phyloP scores from a whole-genome alignment of 139 green algal species.

The Chlamydomonas schloesseri region DNA sequence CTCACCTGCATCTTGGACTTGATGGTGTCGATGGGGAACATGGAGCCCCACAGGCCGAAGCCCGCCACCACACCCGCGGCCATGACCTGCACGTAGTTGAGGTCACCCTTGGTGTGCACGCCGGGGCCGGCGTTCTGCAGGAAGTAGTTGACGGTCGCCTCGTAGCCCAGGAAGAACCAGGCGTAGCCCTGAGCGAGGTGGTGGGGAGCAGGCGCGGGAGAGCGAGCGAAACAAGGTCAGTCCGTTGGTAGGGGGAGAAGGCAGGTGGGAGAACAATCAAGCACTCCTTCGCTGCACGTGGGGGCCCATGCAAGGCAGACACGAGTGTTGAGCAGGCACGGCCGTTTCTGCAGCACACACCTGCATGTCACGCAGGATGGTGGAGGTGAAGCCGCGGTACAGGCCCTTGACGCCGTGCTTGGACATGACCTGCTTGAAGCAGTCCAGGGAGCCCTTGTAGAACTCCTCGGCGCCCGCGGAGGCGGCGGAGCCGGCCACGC shows the following conservation, averaged over 20 bases:
- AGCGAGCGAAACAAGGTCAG: too few species aligned
- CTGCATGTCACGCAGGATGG: slow-evolving; percentile 60
- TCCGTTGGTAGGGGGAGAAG: neutral
- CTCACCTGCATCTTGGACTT: slow-evolving; percentile 65
- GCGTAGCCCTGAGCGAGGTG: slow-evolving; percentile 52
- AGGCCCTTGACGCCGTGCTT: slow-evolving; percentile 58
- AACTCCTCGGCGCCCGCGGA: slow-evolving; percentile 32
- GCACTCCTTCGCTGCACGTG: too few species aligned
- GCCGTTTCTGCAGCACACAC: neutral
- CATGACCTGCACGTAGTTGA: slow-evolving; percentile 62
- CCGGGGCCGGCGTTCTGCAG: slow-evolving; percentile 50
- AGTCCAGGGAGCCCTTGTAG: slow-evolving; percentile 64
- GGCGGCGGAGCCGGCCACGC: neutral
- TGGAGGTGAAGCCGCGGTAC: slow-evolving; percentile 59
- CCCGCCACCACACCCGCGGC: slow-evolving; percentile 53
- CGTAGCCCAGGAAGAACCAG: slow-evolving; percentile 67
- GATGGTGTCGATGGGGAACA: slow-evolving; percentile 72
- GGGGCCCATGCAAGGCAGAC: too few species aligned
- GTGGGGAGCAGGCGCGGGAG: too few species aligned
- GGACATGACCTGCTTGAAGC: slow-evolving; percentile 53
- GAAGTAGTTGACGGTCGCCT: slow-evolving; percentile 61
- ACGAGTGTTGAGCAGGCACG: too few species aligned
- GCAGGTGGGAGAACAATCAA: too few species aligned
- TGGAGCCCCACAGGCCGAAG: slow-evolving; percentile 67
- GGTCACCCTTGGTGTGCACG: slow-evolving; percentile 57